Percentiles rank a stretch among this genome's conserved stretches.
Conservation (phyloP, 208 protist species). For the Leishmania lainsoni region DNA sequence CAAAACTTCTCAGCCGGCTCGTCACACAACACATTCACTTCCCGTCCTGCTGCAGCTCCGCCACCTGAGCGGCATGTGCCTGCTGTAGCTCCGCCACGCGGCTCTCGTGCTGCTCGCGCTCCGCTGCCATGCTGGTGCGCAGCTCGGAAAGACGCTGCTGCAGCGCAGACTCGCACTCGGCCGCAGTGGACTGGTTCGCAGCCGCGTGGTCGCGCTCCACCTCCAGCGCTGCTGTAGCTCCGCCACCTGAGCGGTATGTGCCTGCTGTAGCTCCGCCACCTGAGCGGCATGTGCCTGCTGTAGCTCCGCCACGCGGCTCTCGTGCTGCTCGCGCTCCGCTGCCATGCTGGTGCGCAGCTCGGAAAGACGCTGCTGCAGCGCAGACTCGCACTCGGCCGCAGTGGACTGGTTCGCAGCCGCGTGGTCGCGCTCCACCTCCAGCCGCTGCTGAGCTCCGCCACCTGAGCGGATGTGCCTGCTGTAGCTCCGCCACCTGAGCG, state of each 20-base stretch:
- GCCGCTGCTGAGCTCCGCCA: conserved; percentile 1
- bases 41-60: conserved; percentile 10
- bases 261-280: background rate
- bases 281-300: background rate
- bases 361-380: background rate
- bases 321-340: conserved; percentile 2
- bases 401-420: background rate
- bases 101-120: conserved; percentile 3
- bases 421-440: background rate
- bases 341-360: background rate
- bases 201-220: background rate
- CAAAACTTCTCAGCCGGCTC: conserved; percentile 19
- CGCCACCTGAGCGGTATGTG: background rate
- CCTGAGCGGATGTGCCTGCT: background rate
- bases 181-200: no score
- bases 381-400: background rate
- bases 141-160: background rate
- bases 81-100: conserved; percentile 8
- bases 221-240: background rate
- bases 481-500: background rate
- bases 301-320: background rate
- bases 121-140: background rate
- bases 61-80: conserved; percentile 5
- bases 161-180: background rate
- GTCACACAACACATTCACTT: conserved; percentile 8